Percentiles rank a stretch among this genome's conserved stretches.
Evolutionary conservation across 768 basidiomycete species (phyloP).

Genomic region (Leccinum subtestaceum): DNA sequence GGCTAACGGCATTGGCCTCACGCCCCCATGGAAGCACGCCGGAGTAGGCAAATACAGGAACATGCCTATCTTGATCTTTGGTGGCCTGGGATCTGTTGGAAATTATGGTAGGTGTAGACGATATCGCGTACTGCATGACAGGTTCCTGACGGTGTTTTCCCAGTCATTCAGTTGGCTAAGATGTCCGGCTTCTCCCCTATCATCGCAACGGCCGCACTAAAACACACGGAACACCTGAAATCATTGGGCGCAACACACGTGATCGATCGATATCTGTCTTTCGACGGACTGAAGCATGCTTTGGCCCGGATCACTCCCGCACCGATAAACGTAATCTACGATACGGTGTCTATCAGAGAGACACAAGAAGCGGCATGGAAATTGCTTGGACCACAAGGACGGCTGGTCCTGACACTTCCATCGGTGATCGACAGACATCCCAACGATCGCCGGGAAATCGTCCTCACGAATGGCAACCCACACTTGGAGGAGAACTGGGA

Average conservation of each 20-base stretch:
- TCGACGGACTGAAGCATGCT: slow-evolving; percentile 32
- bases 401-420: slow-evolving; percentile 34
- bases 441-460: slow-evolving; percentile 27
- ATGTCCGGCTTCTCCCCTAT: slow-evolving; percentile 40
- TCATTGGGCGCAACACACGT: slow-evolving; percentile 34
- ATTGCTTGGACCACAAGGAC: slow-evolving; percentile 37
- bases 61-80: slow-evolving; percentile 46
- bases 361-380: slow-evolving; percentile 39
- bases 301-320: slow-evolving; percentile 36
- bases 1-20: slow-evolving; percentile 41
- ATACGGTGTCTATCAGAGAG: slow-evolving; percentile 37
- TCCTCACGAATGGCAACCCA: slow-evolving; percentile 34
- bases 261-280: slow-evolving; percentile 32
- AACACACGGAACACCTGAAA: slow-evolving; percentile 35
- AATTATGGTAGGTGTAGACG: slow-evolving; percentile 41
- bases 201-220: slow-evolving; percentile 35
- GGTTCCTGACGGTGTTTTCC: slow-evolving; percentile 14
- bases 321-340: slow-evolving; percentile 36
- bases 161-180: slow-evolving; percentile 40
- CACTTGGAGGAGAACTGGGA: slow-evolving; percentile 34
- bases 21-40: slow-evolving; percentile 36
- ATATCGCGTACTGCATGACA: slow-evolving; percentile 6
- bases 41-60: slow-evolving; percentile 41
- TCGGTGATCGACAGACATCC: slow-evolving; percentile 30
- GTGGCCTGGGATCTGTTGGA: slow-evolving; percentile 49